Evolutionary conservation across 371 early-diverging fungal genomes (phyloP).

Genomic region (Actinomortierella wolfii): DNA sequence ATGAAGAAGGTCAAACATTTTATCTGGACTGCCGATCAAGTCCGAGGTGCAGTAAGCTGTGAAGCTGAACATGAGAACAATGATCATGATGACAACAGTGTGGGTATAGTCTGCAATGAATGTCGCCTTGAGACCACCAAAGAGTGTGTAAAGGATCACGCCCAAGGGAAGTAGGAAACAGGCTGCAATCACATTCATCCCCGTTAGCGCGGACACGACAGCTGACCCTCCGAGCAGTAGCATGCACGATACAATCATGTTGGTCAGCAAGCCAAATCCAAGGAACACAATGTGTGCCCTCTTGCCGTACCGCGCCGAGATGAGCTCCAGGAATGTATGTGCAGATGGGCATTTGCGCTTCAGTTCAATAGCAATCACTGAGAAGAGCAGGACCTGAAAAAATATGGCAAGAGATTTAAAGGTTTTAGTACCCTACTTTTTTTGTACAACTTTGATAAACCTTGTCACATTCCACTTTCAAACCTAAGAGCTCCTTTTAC

Average conservation of each 20-base stretch:
- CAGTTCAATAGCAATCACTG: slow-evolving; percentile 71
- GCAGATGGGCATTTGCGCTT: slow-evolving; percentile 73
- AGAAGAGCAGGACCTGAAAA: slow-evolving; percentile 60
- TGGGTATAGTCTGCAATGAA: slow-evolving; percentile 75
- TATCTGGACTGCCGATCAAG: slow-evolving; percentile 64
- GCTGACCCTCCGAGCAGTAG: slow-evolving; percentile 70
- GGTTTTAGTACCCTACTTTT: too few species aligned
- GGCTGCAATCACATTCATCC: slow-evolving; percentile 68
- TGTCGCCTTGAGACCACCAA: slow-evolving; percentile 75
- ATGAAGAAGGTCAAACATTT: slow-evolving; percentile 67
- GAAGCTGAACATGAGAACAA: slow-evolving; percentile 68
- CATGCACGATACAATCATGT: slow-evolving; percentile 74
- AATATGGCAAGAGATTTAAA: too few species aligned
- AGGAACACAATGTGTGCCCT: slow-evolving; percentile 63
- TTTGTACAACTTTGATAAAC: neutral
- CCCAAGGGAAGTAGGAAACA: slow-evolving; percentile 72
- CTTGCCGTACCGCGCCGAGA: slow-evolving; percentile 66
- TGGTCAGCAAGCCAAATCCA: slow-evolving; percentile 60
- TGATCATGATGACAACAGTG: slow-evolving; percentile 67
- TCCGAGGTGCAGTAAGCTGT: slow-evolving; percentile 66
- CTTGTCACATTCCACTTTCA: neutral
- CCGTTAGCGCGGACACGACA: slow-evolving; percentile 67
- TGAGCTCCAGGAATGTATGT: slow-evolving; percentile 73
- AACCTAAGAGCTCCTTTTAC: too few species aligned
- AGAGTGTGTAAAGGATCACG: slow-evolving; percentile 67